Base-by-base conservation (phyloP, 495 filamentous ascomycete genomes). In the Trichoderma gamsii region DNA sequence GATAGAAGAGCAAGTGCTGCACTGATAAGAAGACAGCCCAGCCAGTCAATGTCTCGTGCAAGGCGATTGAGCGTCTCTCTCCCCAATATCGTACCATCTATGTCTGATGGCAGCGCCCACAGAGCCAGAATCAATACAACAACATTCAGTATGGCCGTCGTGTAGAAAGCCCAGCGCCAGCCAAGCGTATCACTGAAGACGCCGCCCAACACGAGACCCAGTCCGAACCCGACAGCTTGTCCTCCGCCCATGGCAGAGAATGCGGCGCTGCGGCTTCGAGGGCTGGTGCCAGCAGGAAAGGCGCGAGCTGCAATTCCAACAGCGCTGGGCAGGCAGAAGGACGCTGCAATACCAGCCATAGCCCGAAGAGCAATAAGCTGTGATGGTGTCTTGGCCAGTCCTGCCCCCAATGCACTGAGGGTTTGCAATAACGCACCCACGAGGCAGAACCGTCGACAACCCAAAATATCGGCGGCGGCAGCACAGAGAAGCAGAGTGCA, bases 291-390 rank as follows among this genome's bases (percentile, higher is more conserved):
- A 21, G 64, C 67, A 0, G 78, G 77, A 59, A 85, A 74, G 0
- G 78, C 71, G n/a, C 75, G 72, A 0, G 83, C 81, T 25, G 86
- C 68, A 21, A 86, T 78, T 44, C 79, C 79, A 11, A 88, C 79
- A 0, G 82, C 75, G 0, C 82, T 80, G 0, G 85, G 84, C 18
- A 86, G 70, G 66, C 79, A 82, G 69, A 88, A 74, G 1, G 83
- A 77, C 13, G 80, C 75, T 2, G 81, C 78, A 49, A 85, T 72
- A 3, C 84, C 85, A 65, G 82, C 80, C 15, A 84, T 69, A 0
- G 79, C 77, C 25, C 85, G 79, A 69, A 86, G 85, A 23, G 82
- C 66, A 49, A 87, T 84, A 0, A 86, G 41, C 63, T 87, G 78
- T 13, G 79, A 75, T 7, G 80, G 78, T 0, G 78, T 83, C 23